Percentiles rank a stretch among this genome's conserved stretches.
Conservation (phyloP, 164 flowering plant species). For the Saururus chinensis region DNA sequence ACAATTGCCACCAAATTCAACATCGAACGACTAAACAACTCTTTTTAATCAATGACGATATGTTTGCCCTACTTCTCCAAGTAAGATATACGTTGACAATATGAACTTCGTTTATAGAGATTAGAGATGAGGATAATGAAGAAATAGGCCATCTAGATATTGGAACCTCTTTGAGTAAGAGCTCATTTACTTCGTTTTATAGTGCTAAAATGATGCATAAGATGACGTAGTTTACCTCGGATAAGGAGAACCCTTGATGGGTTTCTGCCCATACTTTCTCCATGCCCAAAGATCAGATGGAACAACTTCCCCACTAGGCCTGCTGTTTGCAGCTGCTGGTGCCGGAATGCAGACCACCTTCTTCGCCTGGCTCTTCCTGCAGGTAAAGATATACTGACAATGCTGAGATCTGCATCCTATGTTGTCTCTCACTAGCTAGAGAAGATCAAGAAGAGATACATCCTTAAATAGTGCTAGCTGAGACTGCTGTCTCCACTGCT, state of each 20-base stretch:
- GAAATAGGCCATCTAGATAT: too few species aligned
- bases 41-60: too few species aligned
- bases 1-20: not conserved
- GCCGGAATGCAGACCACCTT: slow-evolving; percentile 94
- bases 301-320: slow-evolving; percentile 76
- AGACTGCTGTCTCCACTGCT: not conserved
- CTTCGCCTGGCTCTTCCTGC: slow-evolving; percentile 82
- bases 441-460: too few species aligned
- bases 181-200: not conserved
- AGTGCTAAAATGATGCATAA: not conserved
- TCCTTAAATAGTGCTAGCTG: not conserved
- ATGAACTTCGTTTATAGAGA: not conserved
- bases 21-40: not conserved
- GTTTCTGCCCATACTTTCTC: slow-evolving; percentile 97
- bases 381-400: not conserved
- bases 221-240: slow-evolving; percentile 52
- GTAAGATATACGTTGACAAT: not conserved
- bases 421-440: not conserved
- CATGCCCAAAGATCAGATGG: slow-evolving; percentile 98
- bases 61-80: not conserved
- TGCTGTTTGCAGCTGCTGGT: slow-evolving; percentile 61
- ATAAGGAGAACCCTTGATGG: slow-evolving; percentile 96
- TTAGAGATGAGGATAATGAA: not conserved
- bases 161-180: too few species aligned
- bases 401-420: not conserved